A percentile compares a stretch with the other conserved stretches of the same genome.
phyloP scores from a whole-genome alignment of 257 asterid genomes.

The Parsonsia alboflavescens region DNA sequence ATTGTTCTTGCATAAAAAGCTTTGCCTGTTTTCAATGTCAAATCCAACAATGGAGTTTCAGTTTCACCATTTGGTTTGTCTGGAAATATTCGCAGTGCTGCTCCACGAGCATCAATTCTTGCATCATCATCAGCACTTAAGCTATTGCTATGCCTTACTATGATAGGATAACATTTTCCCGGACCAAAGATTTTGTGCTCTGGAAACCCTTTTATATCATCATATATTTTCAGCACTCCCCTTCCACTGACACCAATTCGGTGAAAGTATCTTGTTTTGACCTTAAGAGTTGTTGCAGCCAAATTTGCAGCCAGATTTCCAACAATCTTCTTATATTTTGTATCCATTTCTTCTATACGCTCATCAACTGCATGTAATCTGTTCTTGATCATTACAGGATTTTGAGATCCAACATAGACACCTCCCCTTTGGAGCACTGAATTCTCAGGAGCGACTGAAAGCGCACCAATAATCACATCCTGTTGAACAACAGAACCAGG shows the following conservation, averaged over 20 bases:
- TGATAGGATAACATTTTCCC: constrained; percentile 48
- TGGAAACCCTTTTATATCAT: constrained; percentile 56
- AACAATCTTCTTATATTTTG: constrained; percentile 59
- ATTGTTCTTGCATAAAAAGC: constrained; percentile 78
- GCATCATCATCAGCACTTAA: constrained; percentile 86
- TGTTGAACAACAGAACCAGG: constrained; percentile 61
- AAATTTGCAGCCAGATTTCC: constrained; percentile 73
- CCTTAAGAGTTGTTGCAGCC: constrained; percentile 75
- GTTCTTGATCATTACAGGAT: constrained; percentile 70
- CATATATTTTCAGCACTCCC: constrained; percentile 50
- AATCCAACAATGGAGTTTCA: constrained; percentile 48
- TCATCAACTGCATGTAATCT: constrained; percentile 62
- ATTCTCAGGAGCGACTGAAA: constrained; percentile 62
- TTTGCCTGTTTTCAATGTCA: constrained; percentile 71
- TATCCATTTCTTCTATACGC: constrained; percentile 84
- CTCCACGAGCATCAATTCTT: constrained; percentile 73
- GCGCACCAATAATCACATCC: constrained; percentile 77
- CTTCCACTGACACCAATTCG: constrained; percentile 63
- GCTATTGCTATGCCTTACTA: constrained; percentile 70
- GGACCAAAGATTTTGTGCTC: constrained; percentile 46
- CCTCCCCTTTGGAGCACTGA: constrained; percentile 70
- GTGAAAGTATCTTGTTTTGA: constrained; percentile 62
- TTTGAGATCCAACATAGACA: constrained; percentile 66
- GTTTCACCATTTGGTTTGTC: constrained; percentile 18
- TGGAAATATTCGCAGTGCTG: constrained; percentile 53